Base-by-base conservation (phyloP, 768 basidiomycete species). In the Termitomyces sp. region DNA sequence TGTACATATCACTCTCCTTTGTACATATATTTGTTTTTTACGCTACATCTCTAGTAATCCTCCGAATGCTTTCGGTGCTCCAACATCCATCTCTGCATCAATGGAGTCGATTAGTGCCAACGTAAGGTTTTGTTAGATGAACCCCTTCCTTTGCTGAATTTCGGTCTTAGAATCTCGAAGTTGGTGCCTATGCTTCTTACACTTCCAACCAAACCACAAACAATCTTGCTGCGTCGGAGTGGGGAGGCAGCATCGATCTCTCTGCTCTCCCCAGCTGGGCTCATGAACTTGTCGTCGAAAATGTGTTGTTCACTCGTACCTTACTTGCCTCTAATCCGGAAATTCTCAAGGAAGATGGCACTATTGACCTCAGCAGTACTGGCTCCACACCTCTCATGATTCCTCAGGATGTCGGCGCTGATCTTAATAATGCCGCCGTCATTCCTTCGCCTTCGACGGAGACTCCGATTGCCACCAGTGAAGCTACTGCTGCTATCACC, bases 201-300 rank as follows among this genome's bases (percentile, higher is more conserved):
- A 77, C 81, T 49, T 68, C 70, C 61, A 79, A 75, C 62, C 60
- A 74, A 66, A 87, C 86, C 38, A 63, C 73, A n/a, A 75, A 74
- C 71, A 86, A 80, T 69, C 51, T 73, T 62, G 60, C 51, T 59
- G 88, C 84, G 34, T 70, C 81, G 15, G 73, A 65, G 47, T 91
- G 89, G 90, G 89, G 88, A 60, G 70, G 72, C 58, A 83, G 75
- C 79, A 81, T 89, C 43, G 84, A 90, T 72, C 74, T 91, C 67
- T 69, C 74, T 42, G 46, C 62, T 48, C 73, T 91, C 66, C 86
- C 86, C 50, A 69, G 68, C 0, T 87, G 84, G 86, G 72, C 86
- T 5, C 79, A 84, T 60, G 63, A 70, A 14, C 68, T 66, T 53
- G 68, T 81, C 51, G 82, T 81, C 45, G 80, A 87, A 78, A 89